These are phyloP conservation scores for Nigrospora osmanthi DNA, from an alignment of 2,329 filamentous ascomycete species.

Conservation along the genomic window DNA sequence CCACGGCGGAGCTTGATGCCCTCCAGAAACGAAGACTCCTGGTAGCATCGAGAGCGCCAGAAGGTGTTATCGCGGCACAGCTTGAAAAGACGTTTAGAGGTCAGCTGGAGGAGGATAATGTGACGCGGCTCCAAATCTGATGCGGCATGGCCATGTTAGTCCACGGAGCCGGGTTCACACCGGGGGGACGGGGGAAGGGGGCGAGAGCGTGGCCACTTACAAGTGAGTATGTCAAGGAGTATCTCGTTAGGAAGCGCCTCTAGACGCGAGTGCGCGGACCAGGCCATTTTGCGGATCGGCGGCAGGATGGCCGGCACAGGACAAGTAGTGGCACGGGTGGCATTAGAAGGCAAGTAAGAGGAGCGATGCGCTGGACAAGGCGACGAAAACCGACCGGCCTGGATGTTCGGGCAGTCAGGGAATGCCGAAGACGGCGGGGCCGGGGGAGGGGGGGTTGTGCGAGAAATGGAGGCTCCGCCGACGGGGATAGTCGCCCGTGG, in stretches of 20 bases:
- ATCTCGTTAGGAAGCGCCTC: constrained; percentile 57
- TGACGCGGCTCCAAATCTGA: constrained; percentile 48
- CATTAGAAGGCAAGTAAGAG: no score
- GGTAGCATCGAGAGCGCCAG: constrained; percentile 72
- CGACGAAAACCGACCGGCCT: no score
- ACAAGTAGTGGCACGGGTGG: no score
- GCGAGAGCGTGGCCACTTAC: constrained; percentile 31
- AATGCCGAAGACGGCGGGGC: no score
- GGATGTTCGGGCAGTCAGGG: no score
- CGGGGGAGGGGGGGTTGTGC: no score
- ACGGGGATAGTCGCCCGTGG: no score
- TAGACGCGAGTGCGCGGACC: constrained; percentile 18
- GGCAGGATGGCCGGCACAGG: no score
- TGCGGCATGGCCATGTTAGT: background rate
- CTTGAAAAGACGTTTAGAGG: constrained; percentile 57
- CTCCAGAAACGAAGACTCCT: constrained; percentile 58
- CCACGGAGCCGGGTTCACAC: background rate
- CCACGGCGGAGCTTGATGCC: constrained; percentile 42
- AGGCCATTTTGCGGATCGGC: no score
- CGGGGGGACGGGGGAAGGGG: no score
- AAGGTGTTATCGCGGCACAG: constrained; percentile 67
- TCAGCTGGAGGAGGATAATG: constrained; percentile 60
- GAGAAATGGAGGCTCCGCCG: no score
- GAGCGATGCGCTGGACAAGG: no score
- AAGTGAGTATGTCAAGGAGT: constrained; percentile 52